phyloP scores from a whole-genome alignment of 768 basidiomycete genomes.

The Hemileccinum impolitum region DNA sequence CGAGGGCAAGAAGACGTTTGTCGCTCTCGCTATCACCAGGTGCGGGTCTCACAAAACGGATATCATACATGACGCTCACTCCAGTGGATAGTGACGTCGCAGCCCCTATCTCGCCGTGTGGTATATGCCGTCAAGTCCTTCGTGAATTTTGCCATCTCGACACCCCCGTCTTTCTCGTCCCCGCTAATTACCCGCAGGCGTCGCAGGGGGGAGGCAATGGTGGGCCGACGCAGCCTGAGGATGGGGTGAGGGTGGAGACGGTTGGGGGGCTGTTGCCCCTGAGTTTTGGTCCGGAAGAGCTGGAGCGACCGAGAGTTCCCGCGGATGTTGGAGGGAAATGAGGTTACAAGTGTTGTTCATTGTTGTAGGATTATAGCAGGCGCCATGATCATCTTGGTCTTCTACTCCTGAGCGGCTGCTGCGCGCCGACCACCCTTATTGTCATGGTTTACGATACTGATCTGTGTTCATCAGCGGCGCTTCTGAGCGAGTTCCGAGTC shows the following conservation, averaged over 20 bases:
- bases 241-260: conserved; percentile 55
- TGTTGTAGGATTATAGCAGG: too few relatives aligned
- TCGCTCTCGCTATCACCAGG: conserved; percentile 80
- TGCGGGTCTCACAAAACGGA: conserved; percentile 33
- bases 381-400: too few relatives aligned
- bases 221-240: too few relatives aligned
- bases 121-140: conserved; percentile 88
- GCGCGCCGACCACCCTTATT: too few relatives aligned
- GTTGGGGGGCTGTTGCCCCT: conserved; percentile 74
- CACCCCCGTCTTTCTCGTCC: conserved; percentile 72
- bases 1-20: conserved; percentile 68
- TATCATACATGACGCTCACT: too few relatives aligned
- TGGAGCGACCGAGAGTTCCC: conserved; percentile 46
- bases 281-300: conserved; percentile 87
- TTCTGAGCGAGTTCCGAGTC: too few relatives aligned
- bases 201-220: conserved; percentile 5
- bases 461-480: too few relatives aligned
- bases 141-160: conserved; percentile 78
- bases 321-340: too few relatives aligned
- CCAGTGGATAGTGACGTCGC: conserved; percentile 59
- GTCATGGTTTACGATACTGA: too few relatives aligned
- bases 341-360: too few relatives aligned
- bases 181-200: conserved; percentile 53
- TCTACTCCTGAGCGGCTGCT: too few relatives aligned
- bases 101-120: conserved; percentile 77